phyloP scores from a whole-genome alignment of 495 filamentous ascomycete species.

The Penicillium taxi region DNA sequence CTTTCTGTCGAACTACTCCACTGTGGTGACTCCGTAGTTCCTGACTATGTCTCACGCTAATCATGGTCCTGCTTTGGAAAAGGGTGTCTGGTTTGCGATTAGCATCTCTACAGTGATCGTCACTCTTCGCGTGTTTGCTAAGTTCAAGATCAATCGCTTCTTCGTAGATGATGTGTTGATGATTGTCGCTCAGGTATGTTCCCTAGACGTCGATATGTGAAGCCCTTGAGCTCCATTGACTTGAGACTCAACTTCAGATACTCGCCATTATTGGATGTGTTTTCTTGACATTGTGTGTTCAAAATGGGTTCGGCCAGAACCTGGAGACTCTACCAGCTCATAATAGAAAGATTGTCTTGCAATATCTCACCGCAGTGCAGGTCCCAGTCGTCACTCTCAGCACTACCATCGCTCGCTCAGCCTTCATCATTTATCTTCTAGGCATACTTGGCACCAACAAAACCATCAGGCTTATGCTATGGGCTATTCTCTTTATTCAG shows the following conservation, averaged over 20 bases:
- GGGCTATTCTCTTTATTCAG: conserved; percentile 20
- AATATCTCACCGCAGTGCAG: conserved; percentile 26
- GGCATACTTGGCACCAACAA: conserved; percentile 24
- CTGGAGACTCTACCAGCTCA: conserved; percentile 7
- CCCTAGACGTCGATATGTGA: too few relatives aligned
- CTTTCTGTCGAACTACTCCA: too few relatives aligned
- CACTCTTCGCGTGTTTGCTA: conserved; percentile 25
- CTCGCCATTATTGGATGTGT: conserved; percentile 21
- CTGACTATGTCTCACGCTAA: conserved; percentile 4
- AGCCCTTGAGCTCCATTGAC: too few relatives aligned
- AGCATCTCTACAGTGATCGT: conserved; percentile 30
- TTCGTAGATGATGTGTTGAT: conserved; percentile 30
- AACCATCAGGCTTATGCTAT: conserved; percentile 20
- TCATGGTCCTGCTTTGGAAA: conserved; percentile 17
- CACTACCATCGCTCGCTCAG: conserved; percentile 25
- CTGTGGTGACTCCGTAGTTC: too few relatives aligned
- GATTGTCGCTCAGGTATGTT: conserved; percentile 25
- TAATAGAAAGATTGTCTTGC: conserved; percentile 18
- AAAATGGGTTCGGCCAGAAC: conserved; percentile 26
- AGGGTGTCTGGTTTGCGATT: conserved; percentile 28
- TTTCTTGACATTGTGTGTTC: conserved; percentile 19
- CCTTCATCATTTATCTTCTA: conserved; percentile 30
- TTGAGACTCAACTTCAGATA: too few relatives aligned
- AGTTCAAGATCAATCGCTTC: conserved; percentile 30
- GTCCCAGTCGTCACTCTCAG: conserved; percentile 27